Evolutionary conservation across 495 filamentous ascomycete genomes (phyloP), one percentile per base, ranked within the genome.

Genomic region (Jackrogersella multiformis): DNA sequence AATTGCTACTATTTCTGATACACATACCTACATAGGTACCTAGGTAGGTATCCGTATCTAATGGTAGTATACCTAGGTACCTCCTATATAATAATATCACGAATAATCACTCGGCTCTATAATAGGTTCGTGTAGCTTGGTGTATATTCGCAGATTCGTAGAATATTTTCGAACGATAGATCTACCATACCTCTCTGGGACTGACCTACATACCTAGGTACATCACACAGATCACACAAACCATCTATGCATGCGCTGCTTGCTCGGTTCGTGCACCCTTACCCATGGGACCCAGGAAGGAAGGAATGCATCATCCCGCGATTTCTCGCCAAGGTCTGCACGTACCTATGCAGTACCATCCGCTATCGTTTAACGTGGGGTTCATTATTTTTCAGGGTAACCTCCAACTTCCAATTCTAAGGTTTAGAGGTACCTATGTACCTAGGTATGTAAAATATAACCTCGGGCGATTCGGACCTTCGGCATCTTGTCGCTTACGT

Each of bases 331-430:
- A 69, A 69, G 66, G 34, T 26, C 12, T 45, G 26, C 51, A 39
- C 24, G 13, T 21, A 20, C 41, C 41, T 42, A 18, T 55, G 30
- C 34, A 21, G 23, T 44, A 44, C 41, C 16, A 64, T 55, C 66
- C 61, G 66, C 20, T 69, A 69, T 69, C 66, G 66, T 61, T 61
- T 69, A 64, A 36, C 56, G 66, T 69, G 61, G 66, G 66, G 66
- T 51, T 44, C 30, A 24, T 44, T 38, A 24, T 39, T 44, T 5
- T 18, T 42, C 23, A 30, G n/a, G 20, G 21, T 24, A 5, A 5
- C 15, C 10, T 15, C n/a, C 38, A 18, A 5, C 38, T 42, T 42
- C 38, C 1, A 42, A 6, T 42, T 42, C 38, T 9, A 15, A 16
- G 42, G 20, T 64, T 13, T 15, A 45, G 4, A 53, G 24, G 45